Percentiles rank a stretch among this genome's conserved stretches.
phyloP scores from a whole-genome alignment of 805 yeast genomes.

The Teunomyces pallodes region DNA sequence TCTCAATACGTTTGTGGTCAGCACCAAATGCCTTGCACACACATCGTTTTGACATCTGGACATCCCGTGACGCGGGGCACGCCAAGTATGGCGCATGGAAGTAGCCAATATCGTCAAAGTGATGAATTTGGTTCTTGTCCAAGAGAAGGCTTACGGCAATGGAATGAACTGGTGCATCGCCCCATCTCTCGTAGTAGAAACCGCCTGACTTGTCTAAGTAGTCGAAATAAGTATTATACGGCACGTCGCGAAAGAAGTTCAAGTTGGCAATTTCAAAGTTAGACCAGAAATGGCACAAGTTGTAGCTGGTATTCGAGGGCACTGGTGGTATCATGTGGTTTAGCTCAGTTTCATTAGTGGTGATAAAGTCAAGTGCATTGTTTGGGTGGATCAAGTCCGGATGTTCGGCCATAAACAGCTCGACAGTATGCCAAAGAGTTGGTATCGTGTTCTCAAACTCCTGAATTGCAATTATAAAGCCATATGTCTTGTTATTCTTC shows the following conservation, averaged over 20 bases:
- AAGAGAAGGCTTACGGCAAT: conserved; percentile 34
- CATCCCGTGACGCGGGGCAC: conserved; percentile 37
- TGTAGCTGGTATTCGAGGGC: conserved; percentile 30
- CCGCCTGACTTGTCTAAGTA: conserved; percentile 49
- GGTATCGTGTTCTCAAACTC: conserved; percentile 54
- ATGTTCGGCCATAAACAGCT: conserved; percentile 40
- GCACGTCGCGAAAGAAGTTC: conserved; percentile 46
- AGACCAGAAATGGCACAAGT: conserved; percentile 65
- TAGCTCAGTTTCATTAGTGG: conserved; percentile 39
- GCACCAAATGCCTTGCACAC: conserved; percentile 25
- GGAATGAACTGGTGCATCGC: conserved; percentile 50
- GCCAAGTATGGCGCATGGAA: conserved; percentile 42
- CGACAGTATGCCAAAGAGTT: conserved; percentile 50
- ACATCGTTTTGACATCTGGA: conserved; percentile 35
- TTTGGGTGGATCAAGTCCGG: conserved; percentile 48
- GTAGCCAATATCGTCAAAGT: conserved; percentile 46
- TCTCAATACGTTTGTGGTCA: conserved; percentile 12
- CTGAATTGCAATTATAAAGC: conserved; percentile 49
- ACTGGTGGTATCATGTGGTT: conserved; percentile 14
- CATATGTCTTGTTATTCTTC: conserved; percentile 45
- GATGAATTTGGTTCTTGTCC: conserved; percentile 38
- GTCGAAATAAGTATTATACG: conserved; percentile 45
- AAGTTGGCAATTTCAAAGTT: conserved; percentile 58
- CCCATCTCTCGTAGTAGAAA: conserved; percentile 60
- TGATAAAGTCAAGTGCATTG: conserved; percentile 47